Evolutionary conservation across 2,329 filamentous ascomycete genomes (phyloP).

Genomic region (Escovopsis weberi): DNA sequence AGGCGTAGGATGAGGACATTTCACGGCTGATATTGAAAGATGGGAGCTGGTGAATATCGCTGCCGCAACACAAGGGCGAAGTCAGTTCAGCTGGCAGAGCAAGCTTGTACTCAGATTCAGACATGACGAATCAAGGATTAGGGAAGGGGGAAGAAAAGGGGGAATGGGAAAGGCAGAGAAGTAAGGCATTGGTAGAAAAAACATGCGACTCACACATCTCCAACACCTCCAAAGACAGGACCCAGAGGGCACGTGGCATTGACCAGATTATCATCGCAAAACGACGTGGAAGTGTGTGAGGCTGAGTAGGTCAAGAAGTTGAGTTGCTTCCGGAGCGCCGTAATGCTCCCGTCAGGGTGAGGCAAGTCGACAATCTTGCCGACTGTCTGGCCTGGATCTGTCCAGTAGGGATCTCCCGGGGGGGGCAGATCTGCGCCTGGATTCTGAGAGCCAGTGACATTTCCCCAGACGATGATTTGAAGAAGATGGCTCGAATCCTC

Average conservation of each 20-base stretch:
- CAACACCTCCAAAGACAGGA: conserved; percentile 48
- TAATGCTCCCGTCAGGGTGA: conserved; percentile 33
- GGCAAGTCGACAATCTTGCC: conserved; percentile 62
- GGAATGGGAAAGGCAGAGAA: neutral
- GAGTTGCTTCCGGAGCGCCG: conserved; percentile 49
- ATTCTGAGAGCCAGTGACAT: conserved; percentile 63
- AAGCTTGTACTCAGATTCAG: neutral
- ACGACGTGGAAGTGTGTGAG: conserved; percentile 40
- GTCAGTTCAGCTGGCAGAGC: too few relatives aligned
- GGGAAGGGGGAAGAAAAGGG: too few relatives aligned
- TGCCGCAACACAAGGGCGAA: conserved; percentile 7
- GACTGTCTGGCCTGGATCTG: conserved; percentile 39
- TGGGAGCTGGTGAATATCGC: conserved; percentile 38
- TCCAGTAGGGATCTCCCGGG: conserved; percentile 45
- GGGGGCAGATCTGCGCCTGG: conserved; percentile 40
- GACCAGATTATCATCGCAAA: conserved; percentile 48
- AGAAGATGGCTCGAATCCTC: conserved; percentile 47
- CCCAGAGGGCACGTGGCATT: conserved; percentile 59
- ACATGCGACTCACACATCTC: conserved; percentile 23
- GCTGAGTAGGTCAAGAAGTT: conserved; percentile 59
- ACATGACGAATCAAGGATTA: neutral
- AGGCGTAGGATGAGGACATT: conserved; percentile 71
- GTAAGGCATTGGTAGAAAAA: neutral
- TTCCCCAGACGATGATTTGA: conserved; percentile 73
- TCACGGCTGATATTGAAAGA: conserved; percentile 61